Evolutionary conservation across 2,329 filamentous ascomycete genomes (phyloP).

Genomic region (Talaromyces sp.): DNA sequence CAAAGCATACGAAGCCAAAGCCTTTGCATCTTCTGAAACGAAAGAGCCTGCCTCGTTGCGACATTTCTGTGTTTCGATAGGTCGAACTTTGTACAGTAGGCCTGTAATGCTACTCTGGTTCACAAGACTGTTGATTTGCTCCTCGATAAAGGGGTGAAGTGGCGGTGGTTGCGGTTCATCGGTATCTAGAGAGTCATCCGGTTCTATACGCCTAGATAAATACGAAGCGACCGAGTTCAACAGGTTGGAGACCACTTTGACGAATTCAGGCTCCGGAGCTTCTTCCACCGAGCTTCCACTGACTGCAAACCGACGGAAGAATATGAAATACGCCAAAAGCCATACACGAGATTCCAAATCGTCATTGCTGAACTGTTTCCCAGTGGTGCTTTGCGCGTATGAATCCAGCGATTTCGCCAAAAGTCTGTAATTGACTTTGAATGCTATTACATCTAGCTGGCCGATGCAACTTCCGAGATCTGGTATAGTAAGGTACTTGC

Average conservation of each 20-base stretch:
- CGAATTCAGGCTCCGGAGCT: conserved; percentile 50
- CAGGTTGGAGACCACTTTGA: conserved; percentile 52
- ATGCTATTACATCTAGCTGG: conserved; percentile 40
- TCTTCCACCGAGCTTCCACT: conserved; percentile 33
- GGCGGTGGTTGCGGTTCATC: conserved; percentile 25
- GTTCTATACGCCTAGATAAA: conserved; percentile 48
- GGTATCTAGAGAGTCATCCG: conserved; percentile 28
- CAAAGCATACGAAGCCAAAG: conserved; percentile 79
- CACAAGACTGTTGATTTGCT: conserved; percentile 65
- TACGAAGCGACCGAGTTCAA: conserved; percentile 53
- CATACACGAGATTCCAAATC: conserved; percentile 46
- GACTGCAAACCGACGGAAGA: conserved; percentile 48
- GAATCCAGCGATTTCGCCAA: conserved; percentile 36
- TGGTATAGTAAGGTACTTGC: conserved; percentile 44
- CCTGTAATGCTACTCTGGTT: conserved; percentile 68
- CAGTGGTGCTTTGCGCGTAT: conserved; percentile 22
- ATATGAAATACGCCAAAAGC: conserved; percentile 57
- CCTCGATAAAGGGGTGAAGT: conserved; percentile 53
- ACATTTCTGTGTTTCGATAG: background rate
- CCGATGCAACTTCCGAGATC: conserved; percentile 35
- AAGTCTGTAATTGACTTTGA: conserved; percentile 49
- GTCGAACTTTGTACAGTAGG: conserved; percentile 47
- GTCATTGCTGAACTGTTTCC: conserved; percentile 25
- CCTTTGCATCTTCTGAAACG: conserved; percentile 57
- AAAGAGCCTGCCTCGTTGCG: conserved; percentile 22